A percentile compares a stretch with the other conserved stretches of the same genome.
Evolutionary conservation across 2,329 filamentous ascomycete genomes (phyloP).

Genomic region (Fusarium circinatum): DNA sequence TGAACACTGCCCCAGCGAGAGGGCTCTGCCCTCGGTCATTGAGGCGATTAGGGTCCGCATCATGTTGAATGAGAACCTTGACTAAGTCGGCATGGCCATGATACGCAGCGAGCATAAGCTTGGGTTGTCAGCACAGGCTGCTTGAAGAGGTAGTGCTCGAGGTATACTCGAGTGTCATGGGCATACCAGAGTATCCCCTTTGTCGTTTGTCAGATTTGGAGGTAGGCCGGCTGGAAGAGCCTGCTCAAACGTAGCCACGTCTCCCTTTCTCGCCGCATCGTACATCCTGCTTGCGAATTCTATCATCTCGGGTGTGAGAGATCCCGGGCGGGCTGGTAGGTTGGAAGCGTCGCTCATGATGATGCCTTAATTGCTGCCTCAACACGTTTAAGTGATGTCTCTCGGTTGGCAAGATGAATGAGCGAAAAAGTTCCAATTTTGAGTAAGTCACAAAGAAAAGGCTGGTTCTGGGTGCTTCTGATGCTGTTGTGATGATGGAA

Average conservation of each 20-base stretch:
- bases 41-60: constrained; percentile 73
- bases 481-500: neutral
- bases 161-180: constrained; percentile 40
- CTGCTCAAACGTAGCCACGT: constrained; percentile 67
- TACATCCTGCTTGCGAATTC: constrained; percentile 74
- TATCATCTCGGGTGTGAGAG: constrained; percentile 71
- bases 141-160: neutral
- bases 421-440: neutral
- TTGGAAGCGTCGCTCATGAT: constrained; percentile 30
- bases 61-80: constrained; percentile 67
- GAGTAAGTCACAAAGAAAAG: neutral
- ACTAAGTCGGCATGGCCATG: constrained; percentile 72
- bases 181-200: constrained; percentile 73
- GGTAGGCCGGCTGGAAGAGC: constrained; percentile 74
- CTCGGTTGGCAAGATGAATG: neutral
- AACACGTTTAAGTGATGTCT: no score
- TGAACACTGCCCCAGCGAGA: constrained; percentile 78
- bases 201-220: constrained; percentile 76
- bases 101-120: constrained; percentile 79
- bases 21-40: constrained; percentile 77
- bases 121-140: constrained; percentile 1
- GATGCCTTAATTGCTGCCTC: neutral
- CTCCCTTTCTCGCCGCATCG: constrained; percentile 70
- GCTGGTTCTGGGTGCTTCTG: neutral
- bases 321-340: constrained; percentile 13